Percentiles rank a stretch among this genome's conserved stretches.
These are phyloP conservation scores for Dothideomycetes sp. DNA, from an alignment of 2,329 filamentous ascomycete species.

Conservation along the genomic window DNA sequence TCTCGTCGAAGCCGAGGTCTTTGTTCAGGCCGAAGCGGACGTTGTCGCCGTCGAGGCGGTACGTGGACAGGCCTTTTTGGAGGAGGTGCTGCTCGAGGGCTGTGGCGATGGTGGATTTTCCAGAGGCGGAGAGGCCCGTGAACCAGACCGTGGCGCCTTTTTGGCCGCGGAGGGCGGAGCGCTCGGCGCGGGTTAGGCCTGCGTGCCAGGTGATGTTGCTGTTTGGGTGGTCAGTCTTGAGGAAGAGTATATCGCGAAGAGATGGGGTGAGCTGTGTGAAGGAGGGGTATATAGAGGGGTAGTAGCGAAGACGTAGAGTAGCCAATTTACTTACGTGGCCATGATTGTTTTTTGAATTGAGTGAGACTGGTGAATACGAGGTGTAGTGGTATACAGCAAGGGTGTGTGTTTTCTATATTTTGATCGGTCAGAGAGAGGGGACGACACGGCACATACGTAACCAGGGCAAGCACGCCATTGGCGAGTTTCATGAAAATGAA, in stretches of 20 bases:
- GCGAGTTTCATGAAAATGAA: too few relatives aligned
- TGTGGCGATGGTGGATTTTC: constrained; percentile 94
- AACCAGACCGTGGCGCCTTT: constrained; percentile 94
- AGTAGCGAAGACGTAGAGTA: too few relatives aligned
- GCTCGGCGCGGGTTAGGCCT: constrained; percentile 67
- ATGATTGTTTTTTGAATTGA: too few relatives aligned
- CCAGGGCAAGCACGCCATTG: too few relatives aligned
- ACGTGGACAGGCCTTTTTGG: constrained; percentile 70
- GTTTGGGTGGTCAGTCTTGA: constrained; percentile 7
- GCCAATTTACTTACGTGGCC: too few relatives aligned
- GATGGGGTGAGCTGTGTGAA: too few relatives aligned
- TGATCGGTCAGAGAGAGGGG: too few relatives aligned
- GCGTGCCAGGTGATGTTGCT: constrained; percentile 90
- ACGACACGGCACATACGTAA: too few relatives aligned
- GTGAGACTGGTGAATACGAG: too few relatives aligned
- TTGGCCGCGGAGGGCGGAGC: constrained; percentile 65
- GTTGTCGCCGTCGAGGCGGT: constrained; percentile 96
- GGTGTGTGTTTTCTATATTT: too few relatives aligned
- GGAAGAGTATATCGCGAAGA: background rate
- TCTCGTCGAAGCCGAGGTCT: constrained; percentile 87
- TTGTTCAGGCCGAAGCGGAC: constrained; percentile 97
- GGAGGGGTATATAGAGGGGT: too few relatives aligned
- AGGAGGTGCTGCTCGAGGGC: constrained; percentile 95
- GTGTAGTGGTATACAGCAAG: too few relatives aligned
- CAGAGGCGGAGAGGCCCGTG: constrained; percentile 88